Percentiles rank a stretch among this genome's conserved stretches.
Conservation (phyloP, 177 flowering plant species). For the Vitis hybrid region DNA sequence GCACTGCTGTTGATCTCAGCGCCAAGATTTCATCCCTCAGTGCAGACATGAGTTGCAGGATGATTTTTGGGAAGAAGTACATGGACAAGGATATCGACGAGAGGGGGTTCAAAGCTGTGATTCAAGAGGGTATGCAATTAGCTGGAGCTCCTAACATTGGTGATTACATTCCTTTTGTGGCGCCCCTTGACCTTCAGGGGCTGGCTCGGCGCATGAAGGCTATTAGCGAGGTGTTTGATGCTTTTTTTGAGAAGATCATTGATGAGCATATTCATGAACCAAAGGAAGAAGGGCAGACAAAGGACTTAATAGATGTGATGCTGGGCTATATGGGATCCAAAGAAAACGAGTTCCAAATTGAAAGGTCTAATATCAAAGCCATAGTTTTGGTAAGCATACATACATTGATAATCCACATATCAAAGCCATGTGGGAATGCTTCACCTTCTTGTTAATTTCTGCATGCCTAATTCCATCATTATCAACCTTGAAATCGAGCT, state of each 20-base stretch:
- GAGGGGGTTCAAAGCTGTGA: slow-evolving; percentile 30
- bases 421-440: no score
- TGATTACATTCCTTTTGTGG: slow-evolving; percentile 28
- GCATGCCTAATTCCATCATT: background rate
- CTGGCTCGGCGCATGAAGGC: slow-evolving; percentile 21
- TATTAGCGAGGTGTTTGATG: slow-evolving; percentile 22
- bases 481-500: no score
- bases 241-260: slow-evolving; percentile 24
- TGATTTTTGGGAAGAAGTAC: slow-evolving; percentile 39
- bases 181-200: slow-evolving; percentile 27
- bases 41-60: slow-evolving; percentile 25
- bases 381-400: slow-evolving; percentile 18
- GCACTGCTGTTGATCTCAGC: slow-evolving; percentile 23
- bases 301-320: slow-evolving; percentile 38
- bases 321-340: slow-evolving; percentile 24
- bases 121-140: slow-evolving; percentile 24
- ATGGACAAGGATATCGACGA: slow-evolving; percentile 18
- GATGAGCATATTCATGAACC: slow-evolving; percentile 20
- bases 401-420: no score
- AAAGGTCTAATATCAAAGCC: slow-evolving; percentile 34
- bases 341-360: slow-evolving; percentile 19
- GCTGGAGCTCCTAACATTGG: slow-evolving; percentile 22
- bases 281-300: slow-evolving; percentile 1
- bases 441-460: no score
- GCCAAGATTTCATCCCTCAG: slow-evolving; percentile 15